Conservation (phyloP, 2,329 filamentous ascomycete species). For the Trichoderma pleuroti region DNA sequence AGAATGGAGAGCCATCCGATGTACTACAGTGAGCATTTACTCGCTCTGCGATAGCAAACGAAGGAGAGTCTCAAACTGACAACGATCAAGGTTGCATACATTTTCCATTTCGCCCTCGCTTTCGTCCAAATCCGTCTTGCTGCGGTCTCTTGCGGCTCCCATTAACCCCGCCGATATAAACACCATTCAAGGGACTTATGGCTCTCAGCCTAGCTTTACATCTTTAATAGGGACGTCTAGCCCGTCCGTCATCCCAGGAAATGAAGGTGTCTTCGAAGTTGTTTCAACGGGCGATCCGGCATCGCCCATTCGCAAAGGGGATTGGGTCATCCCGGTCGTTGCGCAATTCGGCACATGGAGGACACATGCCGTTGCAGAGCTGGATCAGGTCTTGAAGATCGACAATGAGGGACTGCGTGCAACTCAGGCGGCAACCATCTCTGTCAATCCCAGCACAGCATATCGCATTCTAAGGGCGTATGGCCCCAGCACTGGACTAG, state of each 20-base stretch:
- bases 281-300: slow-evolving; percentile 60
- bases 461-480: slow-evolving; percentile 91
- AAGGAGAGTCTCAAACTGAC: not conserved
- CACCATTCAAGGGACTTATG: slow-evolving; percentile 95
- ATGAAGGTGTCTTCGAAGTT: slow-evolving; percentile 94
- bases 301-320: slow-evolving; percentile 61
- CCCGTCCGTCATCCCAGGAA: slow-evolving; percentile 77
- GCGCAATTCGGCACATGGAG: slow-evolving; percentile 92
- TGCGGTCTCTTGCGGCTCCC: slow-evolving; percentile 84
- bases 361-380: slow-evolving; percentile 73
- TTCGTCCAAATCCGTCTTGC: slow-evolving; percentile 61
- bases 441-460: slow-evolving; percentile 89
- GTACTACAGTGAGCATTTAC: slow-evolving; percentile 54
- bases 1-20: slow-evolving; percentile 70
- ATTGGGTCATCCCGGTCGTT: slow-evolving; percentile 88
- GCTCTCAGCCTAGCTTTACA: slow-evolving; percentile 74
- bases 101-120: slow-evolving; percentile 75
- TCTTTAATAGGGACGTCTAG: slow-evolving; percentile 70
- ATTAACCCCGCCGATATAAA: slow-evolving; percentile 99
- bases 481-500: slow-evolving; percentile 45
- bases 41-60: not conserved
- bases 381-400: slow-evolving; percentile 61
- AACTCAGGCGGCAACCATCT: slow-evolving; percentile 80
- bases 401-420: slow-evolving; percentile 68
- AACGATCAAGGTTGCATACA: slow-evolving; percentile 55